These are phyloP conservation scores for Rosa lucieae DNA, from an alignment of 306 rosid genomes.

Conservation along the genomic window DNA sequence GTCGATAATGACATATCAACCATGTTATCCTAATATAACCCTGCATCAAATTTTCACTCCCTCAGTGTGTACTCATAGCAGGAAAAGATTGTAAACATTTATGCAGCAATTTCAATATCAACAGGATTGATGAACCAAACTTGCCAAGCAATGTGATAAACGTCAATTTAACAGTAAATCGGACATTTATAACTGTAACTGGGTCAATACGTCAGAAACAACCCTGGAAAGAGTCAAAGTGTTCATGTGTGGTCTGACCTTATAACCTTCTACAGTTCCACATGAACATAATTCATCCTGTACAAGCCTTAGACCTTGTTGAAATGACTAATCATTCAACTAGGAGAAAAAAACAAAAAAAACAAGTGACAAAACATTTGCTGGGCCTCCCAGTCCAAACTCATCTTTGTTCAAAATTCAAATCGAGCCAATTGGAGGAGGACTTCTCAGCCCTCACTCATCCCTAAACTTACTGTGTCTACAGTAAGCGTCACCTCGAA, in stretches of 20 bases:
- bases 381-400: no score
- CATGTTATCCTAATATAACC: neutral
- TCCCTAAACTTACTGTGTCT: no score
- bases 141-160: neutral
- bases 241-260: neutral
- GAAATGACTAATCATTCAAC: neutral
- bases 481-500: no score
- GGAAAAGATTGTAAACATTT: neutral
- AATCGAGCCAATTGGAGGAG: no score
- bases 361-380: neutral
- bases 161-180: neutral
- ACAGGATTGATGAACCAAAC: neutral
- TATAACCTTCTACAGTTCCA: neutral
- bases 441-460: no score
- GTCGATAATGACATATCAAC: neutral
- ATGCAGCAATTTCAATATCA: neutral
- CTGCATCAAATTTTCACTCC: conserved; percentile 7
- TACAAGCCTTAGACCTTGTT: neutral
- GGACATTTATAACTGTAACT: neutral
- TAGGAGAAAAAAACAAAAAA: neutral
- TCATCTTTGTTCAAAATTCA: no score
- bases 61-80: neutral
- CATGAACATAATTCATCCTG: neutral
- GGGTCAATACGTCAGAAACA: neutral
- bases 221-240: neutral